Conservation (phyloP, 2,329 filamentous ascomycete species). For the Diaporthe eres region DNA sequence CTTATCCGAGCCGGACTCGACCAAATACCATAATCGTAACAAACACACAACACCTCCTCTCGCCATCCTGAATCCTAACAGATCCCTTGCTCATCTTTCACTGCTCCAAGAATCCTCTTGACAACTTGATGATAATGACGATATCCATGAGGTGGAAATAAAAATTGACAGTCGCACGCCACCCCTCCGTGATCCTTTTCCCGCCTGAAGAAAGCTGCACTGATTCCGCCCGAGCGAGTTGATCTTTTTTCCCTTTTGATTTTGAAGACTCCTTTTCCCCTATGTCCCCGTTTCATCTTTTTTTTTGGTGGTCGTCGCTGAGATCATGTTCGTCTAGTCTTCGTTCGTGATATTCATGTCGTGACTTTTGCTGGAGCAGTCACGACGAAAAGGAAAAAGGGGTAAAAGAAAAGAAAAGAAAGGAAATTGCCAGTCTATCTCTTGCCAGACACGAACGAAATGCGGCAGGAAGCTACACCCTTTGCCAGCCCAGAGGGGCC, state of each 20-base stretch:
- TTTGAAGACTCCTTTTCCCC: constrained; percentile 28
- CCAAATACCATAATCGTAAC: not conserved
- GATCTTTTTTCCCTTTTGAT: constrained; percentile 24
- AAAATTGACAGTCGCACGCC: constrained; percentile 7
- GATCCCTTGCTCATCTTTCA: not conserved
- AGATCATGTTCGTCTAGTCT: constrained; percentile 33
- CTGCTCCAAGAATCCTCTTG: constrained; percentile 1
- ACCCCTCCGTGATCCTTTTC: not conserved
- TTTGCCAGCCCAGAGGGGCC: too few species aligned
- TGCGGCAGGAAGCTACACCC: not conserved
- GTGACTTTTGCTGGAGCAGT: constrained; percentile 1
- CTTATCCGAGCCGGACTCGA: not conserved
- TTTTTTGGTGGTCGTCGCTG: constrained; percentile 22
- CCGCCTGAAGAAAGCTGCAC: constrained; percentile 9
- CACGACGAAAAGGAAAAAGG: not conserved
- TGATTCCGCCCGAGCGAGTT: constrained; percentile 34
- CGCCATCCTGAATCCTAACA: constrained; percentile 9
- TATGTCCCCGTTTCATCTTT: constrained; percentile 1
- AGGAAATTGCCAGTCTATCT: not conserved
- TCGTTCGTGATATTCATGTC: constrained; percentile 27
- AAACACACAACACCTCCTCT: not conserved
- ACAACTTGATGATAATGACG: not conserved
- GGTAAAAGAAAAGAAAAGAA: not conserved
- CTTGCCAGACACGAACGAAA: not conserved
- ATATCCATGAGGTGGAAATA: not conserved